A percentile compares a stretch with the other conserved stretches of the same genome.
phyloP scores from a whole-genome alignment of 805 yeast species.

The Suhomyces tanzawaensis region DNA sequence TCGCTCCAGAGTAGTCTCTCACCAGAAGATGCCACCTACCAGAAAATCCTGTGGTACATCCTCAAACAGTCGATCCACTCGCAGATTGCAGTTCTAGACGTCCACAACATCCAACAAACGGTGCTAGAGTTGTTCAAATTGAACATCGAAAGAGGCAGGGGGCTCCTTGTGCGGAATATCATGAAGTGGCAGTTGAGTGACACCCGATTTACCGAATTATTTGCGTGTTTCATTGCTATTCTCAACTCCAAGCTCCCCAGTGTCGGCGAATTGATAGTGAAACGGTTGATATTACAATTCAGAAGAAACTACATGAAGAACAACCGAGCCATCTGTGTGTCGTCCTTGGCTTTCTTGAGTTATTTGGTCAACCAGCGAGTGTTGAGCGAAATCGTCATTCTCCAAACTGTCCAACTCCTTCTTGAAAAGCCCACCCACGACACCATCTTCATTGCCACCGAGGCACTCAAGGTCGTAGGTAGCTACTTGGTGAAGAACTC shows the following conservation, averaged over 20 bases:
- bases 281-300: slow-evolving; percentile 58
- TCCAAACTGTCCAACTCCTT: slow-evolving; percentile 36
- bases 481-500: slow-evolving; percentile 43
- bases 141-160: slow-evolving; percentile 62
- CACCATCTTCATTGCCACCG: slow-evolving; percentile 54
- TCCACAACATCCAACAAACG: slow-evolving; percentile 46
- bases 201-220: slow-evolving; percentile 41
- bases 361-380: slow-evolving; percentile 65
- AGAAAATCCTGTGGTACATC: slow-evolving; percentile 14
- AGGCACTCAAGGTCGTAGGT: slow-evolving; percentile 54
- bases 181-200: slow-evolving; percentile 53
- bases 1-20: not conserved
- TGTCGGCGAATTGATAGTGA: slow-evolving; percentile 56
- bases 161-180: slow-evolving; percentile 55
- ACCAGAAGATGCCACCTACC: slow-evolving; percentile 19
- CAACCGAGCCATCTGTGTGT: slow-evolving; percentile 43
- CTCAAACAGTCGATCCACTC: slow-evolving; percentile 27
- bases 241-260: slow-evolving; percentile 68
- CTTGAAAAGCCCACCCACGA: slow-evolving; percentile 49
- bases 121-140: slow-evolving; percentile 50
- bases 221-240: slow-evolving; percentile 57
- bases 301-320: slow-evolving; percentile 49
- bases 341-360: slow-evolving; percentile 51
- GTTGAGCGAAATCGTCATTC: slow-evolving; percentile 27
- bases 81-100: slow-evolving; percentile 45